Evolutionary conservation across 2,329 filamentous ascomycete species (phyloP), one percentile per base, ranked within the genome.

Genomic region (Parastagonospora nodorum): DNA sequence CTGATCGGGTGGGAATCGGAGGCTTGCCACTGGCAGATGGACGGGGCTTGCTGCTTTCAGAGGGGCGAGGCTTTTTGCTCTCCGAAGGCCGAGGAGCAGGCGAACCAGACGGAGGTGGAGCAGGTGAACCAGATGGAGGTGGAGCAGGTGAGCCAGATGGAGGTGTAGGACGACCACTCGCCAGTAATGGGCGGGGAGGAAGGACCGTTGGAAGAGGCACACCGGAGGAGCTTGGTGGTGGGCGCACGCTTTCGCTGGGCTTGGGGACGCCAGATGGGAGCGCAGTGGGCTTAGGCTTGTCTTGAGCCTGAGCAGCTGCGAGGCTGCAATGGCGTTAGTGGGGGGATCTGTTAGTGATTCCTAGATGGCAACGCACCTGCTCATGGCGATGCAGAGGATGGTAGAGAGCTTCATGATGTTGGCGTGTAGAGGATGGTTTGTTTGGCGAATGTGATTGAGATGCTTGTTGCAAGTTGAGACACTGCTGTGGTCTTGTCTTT

Each of bases 341-440:
- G n/a, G n/a, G 15, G 28, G 15, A 12, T 38, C 10, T 41, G 14
- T 38, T 3, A 42, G 24, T 16, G 35, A 19, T 12, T 38, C 2
- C 7, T 37, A 29, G 19, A 32, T 8, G 14, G 12, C 6, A 28
- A 29, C 54, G 48, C 51, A 65, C 61, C 60, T 61, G 53, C 50
- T 53, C 31, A 63, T 44, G 42, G 64, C 45, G 15, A 53, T 19
- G 50, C 53, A 55, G 33, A 65, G 35, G 43, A 61, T 42, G 39
- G 60, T 57, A 29, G 56, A 54, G 54, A 69, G 43, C 60, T 67
- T 69, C 65, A 69, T 68, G 28, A 39, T 65, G 57, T 31, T 33
- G 27, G 40, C 10, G 54, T 40, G 11, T 32, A 35, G 7, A 33
- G 47, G 47, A 42, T 42, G 33, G 45, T 14, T 43, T 39, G 48